A percentile compares a stretch with the other conserved stretches of the same genome.
Conservation (phyloP, 768 basidiomycete species). For the Hebeloma cylindrosporum region DNA sequence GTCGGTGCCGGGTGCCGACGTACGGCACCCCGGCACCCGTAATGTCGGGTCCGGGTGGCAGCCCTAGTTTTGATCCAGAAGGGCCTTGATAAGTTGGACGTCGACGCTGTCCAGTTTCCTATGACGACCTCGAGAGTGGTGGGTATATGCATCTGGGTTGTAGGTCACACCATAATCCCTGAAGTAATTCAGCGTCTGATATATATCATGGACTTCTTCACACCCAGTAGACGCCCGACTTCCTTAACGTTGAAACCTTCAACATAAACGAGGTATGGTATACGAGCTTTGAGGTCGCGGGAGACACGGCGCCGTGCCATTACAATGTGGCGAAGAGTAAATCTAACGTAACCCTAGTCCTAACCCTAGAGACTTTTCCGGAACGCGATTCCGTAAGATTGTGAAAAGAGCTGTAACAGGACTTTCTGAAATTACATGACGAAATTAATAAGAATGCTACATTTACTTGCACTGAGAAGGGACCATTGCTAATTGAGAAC, state of each 20-base stretch:
- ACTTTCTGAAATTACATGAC: no score
- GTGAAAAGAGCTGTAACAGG: constrained; percentile 10
- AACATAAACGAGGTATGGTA: constrained; percentile 11
- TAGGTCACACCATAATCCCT: constrained; percentile 10
- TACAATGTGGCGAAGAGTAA: background rate
- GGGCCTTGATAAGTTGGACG: constrained; percentile 3
- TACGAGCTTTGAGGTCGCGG: constrained; percentile 13
- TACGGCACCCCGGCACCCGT: no score
- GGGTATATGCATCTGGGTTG: constrained; percentile 5
- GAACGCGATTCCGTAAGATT: constrained; percentile 3
- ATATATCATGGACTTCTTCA: constrained; percentile 15
- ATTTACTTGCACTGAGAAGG: no score
- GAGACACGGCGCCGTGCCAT: constrained; percentile 11
- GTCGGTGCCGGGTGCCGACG: no score
- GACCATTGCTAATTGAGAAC: no score
- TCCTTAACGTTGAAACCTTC: constrained; percentile 14
- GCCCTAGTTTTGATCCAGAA: constrained; percentile 5
- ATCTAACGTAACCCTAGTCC: background rate
- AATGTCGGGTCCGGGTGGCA: no score
- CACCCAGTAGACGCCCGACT: constrained; percentile 10
- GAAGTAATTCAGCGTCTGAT: constrained; percentile 6
- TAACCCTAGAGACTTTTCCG: background rate
- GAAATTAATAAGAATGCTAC: no score
- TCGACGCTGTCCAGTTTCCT: constrained; percentile 1
- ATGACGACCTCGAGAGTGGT: background rate